Percentiles rank a stretch among this genome's conserved stretches.
Evolutionary conservation across 495 filamentous ascomycete species (phyloP).

Genomic region (Diplogelasinospora grovesii): DNA sequence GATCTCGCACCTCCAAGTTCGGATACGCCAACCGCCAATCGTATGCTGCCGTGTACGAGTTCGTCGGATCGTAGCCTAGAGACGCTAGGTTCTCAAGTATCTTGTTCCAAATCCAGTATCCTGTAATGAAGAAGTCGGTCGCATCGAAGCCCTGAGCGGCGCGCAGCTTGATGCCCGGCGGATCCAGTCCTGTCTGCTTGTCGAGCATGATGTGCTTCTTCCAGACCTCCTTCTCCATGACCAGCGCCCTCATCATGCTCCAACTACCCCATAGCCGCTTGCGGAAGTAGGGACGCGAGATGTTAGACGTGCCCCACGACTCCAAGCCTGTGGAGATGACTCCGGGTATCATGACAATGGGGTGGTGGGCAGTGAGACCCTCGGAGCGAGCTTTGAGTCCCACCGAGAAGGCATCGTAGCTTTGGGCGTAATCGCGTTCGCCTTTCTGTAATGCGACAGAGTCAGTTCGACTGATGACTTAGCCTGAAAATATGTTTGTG

Average conservation of each 20-base stretch:
- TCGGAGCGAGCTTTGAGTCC: constrained; percentile 77
- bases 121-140: constrained; percentile 87
- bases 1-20: constrained; percentile 83
- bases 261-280: constrained; percentile 94
- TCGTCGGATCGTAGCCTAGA: constrained; percentile 93
- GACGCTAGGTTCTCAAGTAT: constrained; percentile 93
- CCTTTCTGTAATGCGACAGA: constrained; percentile 48
- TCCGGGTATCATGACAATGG: constrained; percentile 93
- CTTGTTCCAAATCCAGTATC: constrained; percentile 99
- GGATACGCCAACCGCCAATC: constrained; percentile 94
- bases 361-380: constrained; percentile 75
- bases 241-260: constrained; percentile 94
- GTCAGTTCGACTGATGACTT: constrained; percentile 16
- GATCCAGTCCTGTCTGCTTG: constrained; percentile 83
- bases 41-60: constrained; percentile 91
- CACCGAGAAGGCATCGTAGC: constrained; percentile 86
- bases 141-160: constrained; percentile 97
- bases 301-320: constrained; percentile 83
- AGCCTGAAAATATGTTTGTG: too few species aligned
- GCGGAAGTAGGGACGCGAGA: constrained; percentile 82
- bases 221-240: constrained; percentile 89
- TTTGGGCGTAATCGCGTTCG: constrained; percentile 75
- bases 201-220: constrained; percentile 97
- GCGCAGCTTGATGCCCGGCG: constrained; percentile 83
- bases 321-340: constrained; percentile 97